phyloP scores from a whole-genome alignment of 202 grass and related monocot species.

The Brachypodium distachyon region DNA sequence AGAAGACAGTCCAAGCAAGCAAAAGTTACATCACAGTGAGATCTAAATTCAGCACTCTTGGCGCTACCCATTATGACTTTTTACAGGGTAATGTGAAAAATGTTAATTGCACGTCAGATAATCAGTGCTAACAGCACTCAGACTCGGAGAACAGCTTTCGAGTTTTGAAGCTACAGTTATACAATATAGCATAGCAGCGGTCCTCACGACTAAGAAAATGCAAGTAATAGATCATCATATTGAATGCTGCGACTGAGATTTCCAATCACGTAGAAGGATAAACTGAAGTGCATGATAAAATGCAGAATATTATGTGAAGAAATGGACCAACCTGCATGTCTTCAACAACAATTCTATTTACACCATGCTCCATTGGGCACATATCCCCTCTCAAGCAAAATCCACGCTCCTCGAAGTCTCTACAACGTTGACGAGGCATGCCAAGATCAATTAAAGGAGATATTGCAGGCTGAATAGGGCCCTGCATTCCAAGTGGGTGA shows the following conservation, averaged over 20 bases:
- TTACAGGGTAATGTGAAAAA: not conserved
- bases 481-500: slow-evolving; percentile 65
- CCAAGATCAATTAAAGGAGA: slow-evolving; percentile 70
- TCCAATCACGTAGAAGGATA: not conserved
- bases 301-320: slow-evolving; percentile 20
- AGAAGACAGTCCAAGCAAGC: slow-evolving; percentile 1
- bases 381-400: slow-evolving; percentile 98
- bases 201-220: not conserved
- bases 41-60: not conserved
- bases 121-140: slow-evolving; percentile 17
- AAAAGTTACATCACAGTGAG: not conserved
- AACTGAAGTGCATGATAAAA: slow-evolving; percentile 3
- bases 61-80: not conserved
- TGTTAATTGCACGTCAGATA: not conserved
- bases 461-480: slow-evolving; percentile 44
- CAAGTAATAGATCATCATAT: slow-evolving; percentile 10
- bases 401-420: slow-evolving; percentile 93
- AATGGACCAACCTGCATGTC: slow-evolving; percentile 76
- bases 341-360: slow-evolving; percentile 98
- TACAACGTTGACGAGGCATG: slow-evolving; percentile 82
- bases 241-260: not conserved
- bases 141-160: not conserved
- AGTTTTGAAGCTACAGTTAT: not conserved
- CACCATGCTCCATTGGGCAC: slow-evolving; percentile 97
- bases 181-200: not conserved